Percentiles rank a stretch among this genome's conserved stretches.
Evolutionary conservation across 2,329 filamentous ascomycete genomes (phyloP).

Genomic region (Bimuria novae-zelandiae): DNA sequence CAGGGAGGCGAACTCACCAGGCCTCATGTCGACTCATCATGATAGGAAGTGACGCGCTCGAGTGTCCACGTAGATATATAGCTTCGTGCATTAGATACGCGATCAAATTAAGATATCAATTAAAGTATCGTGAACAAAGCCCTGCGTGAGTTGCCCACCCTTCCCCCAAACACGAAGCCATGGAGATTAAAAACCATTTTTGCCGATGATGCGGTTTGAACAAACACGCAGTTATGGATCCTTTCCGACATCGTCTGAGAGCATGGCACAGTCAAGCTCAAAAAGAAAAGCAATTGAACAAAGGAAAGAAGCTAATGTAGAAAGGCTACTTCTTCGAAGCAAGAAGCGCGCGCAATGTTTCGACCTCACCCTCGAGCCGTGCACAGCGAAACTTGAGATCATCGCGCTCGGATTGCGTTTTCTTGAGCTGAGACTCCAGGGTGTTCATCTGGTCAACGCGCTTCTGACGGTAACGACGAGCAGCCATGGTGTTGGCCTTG

Average conservation of each 20-base stretch:
- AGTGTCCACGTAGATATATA: slow-evolving; percentile 2
- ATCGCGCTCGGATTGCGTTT: slow-evolving; percentile 66
- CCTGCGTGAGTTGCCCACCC: slow-evolving; percentile 2
- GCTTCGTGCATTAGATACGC: not conserved
- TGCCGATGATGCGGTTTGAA: slow-evolving; percentile 37
- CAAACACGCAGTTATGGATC: slow-evolving; percentile 27
- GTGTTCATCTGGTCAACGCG: slow-evolving; percentile 68
- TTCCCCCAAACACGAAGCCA: slow-evolving; percentile 6
- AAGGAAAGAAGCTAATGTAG: slow-evolving; percentile 18
- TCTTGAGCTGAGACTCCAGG: slow-evolving; percentile 63
- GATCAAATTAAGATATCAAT: slow-evolving; percentile 4
- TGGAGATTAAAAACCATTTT: slow-evolving; percentile 32
- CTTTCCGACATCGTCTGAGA: slow-evolving; percentile 41
- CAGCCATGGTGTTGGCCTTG: slow-evolving; percentile 71
- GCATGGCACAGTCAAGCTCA: slow-evolving; percentile 6
- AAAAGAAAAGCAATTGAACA: slow-evolving; percentile 7
- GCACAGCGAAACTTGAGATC: slow-evolving; percentile 66
- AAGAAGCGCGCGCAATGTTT: slow-evolving; percentile 60
- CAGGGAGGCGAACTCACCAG: not conserved
- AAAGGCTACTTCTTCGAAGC: slow-evolving; percentile 45
- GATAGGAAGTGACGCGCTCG: slow-evolving; percentile 12
- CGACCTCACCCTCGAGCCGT: slow-evolving; percentile 67
- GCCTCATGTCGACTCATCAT: slow-evolving; percentile 20
- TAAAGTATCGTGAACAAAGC: not conserved
- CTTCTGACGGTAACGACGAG: slow-evolving; percentile 72